Evolutionary conservation across 2,329 filamentous ascomycete species (phyloP), one percentile per base, ranked within the genome.

Genomic region (Gnomoniopsis sp.): DNA sequence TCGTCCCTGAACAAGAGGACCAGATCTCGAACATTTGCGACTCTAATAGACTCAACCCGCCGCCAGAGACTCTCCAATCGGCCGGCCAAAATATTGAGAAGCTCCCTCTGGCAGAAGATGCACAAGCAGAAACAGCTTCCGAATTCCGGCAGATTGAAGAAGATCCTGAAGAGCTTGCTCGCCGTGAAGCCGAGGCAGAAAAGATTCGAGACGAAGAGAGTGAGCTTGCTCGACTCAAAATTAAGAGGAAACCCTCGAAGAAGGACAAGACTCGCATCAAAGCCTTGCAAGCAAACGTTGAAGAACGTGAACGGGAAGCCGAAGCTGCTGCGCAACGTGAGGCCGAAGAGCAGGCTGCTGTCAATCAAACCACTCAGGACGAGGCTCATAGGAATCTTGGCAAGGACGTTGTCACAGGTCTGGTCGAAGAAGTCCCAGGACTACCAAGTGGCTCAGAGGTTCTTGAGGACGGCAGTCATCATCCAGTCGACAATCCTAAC

Each of bases 211-310:
- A 62, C n/a, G 60, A 62, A 22, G 44, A 52, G 14, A 50, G 33
- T 12, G 53, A 59, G 22, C 38, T 62, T 1, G 54, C 53, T 33
- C 48, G 53, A 49, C 57, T 62, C 6, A 52, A 53, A 26, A 47
- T 34, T 30, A 62, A 57, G 49, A 62, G 48, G 21, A 62, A 59
- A n/a, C 57, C 30, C 15, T 57, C 34, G 38, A 62, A 56, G 41
- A 62, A 59, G 19, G 60, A 59, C 41, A 62, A 62, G 44, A 22
- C 23, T 33, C 60, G 57, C 23, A 53, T 62, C 22, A 62, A 47
- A 19, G 17, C 26, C 10, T 22, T 62, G 49, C 44, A 53, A 26
- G 47, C 57, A 2, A 62, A 57, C 19, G 47, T 53, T 22, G 49
- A 50, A 38, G 55, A 44, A 49, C 57, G 57, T 22, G 60, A 50